Percentiles rank a stretch among this genome's conserved stretches.
phyloP scores from a whole-genome alignment of 2,329 filamentous ascomycete genomes.

The Alternaria triticimaculans region DNA sequence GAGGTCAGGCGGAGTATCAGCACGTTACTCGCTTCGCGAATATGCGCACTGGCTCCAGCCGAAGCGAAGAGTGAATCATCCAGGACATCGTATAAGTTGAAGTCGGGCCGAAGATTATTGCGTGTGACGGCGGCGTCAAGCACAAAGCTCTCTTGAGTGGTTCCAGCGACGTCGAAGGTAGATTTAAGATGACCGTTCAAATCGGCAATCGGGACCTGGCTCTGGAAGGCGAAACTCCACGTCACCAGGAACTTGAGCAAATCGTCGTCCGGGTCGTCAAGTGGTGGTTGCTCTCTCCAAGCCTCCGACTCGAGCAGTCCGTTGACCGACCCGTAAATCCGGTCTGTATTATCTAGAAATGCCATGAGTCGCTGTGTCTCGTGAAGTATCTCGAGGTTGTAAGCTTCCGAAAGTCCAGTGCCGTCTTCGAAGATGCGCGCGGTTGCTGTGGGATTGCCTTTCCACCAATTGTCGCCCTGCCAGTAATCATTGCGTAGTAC shows the following conservation, averaged over 20 bases:
- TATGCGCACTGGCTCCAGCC: slow-evolving; percentile 32
- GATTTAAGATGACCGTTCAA: slow-evolving; percentile 55
- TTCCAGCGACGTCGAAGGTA: slow-evolving; percentile 42
- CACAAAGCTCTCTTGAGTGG: slow-evolving; percentile 33
- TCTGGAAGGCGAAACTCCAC: slow-evolving; percentile 57
- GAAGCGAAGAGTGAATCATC: slow-evolving; percentile 56
- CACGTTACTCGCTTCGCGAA: slow-evolving; percentile 56
- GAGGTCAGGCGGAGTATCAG: slow-evolving; percentile 55
- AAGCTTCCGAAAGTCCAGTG: slow-evolving; percentile 35
- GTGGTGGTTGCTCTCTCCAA: slow-evolving; percentile 30
- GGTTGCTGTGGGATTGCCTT: slow-evolving; percentile 59
- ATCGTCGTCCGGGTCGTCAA: slow-evolving; percentile 44
- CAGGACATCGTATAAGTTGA: slow-evolving; percentile 61
- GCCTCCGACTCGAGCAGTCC: slow-evolving; percentile 55
- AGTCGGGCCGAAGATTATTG: slow-evolving; percentile 28
- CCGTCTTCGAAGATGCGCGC: slow-evolving; percentile 58
- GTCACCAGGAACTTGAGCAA: slow-evolving; percentile 56
- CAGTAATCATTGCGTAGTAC: slow-evolving; percentile 60
- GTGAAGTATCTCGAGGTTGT: slow-evolving; percentile 55
- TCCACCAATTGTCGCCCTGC: slow-evolving; percentile 67
- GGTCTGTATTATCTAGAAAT: slow-evolving; percentile 63
- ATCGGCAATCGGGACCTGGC: slow-evolving; percentile 50
- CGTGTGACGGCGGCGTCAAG: slow-evolving; percentile 36
- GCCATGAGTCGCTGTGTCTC: slow-evolving; percentile 69
- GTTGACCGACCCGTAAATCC: slow-evolving; percentile 65